A percentile compares a stretch with the other conserved stretches of the same genome.
Conservation (phyloP, 2,329 filamentous ascomycete species). For the Monilinia polystroma region DNA sequence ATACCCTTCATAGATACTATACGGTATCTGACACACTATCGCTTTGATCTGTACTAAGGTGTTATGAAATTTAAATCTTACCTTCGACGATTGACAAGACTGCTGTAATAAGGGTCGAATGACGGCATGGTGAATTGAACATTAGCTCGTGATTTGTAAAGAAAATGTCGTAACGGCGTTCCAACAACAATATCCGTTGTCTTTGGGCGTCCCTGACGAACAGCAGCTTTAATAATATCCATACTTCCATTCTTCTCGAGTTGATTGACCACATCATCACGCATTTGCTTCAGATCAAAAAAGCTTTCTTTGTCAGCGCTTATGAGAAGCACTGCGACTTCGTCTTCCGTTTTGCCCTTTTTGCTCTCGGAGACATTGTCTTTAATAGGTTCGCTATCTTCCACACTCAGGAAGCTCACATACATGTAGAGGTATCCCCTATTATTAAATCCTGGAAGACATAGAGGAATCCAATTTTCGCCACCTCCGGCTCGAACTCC, state of each 20-base stretch:
- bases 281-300: conserved; percentile 78
- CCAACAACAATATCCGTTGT: conserved; percentile 76
- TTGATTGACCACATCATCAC: conserved; percentile 62
- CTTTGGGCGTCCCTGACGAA: conserved; percentile 67
- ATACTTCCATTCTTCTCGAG: conserved; percentile 75
- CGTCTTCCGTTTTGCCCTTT: conserved; percentile 66
- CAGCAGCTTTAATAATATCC: conserved; percentile 69
- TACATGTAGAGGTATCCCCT: conserved; percentile 98
- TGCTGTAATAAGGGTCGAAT: conserved; percentile 66
- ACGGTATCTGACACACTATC: neutral
- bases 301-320: conserved; percentile 92
- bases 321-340: conserved; percentile 90
- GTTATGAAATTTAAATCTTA: conserved; percentile 39
- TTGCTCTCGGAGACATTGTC: conserved; percentile 45
- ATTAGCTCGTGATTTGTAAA: conserved; percentile 92
- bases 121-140: conserved; percentile 95
- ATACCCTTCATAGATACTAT: neutral
- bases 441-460: conserved; percentile 95
- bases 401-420: conserved; percentile 85
- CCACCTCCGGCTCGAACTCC: conserved; percentile 89
- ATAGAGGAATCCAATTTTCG: conserved; percentile 96
- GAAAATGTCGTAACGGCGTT: conserved; percentile 80
- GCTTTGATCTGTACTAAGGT: conserved; percentile 14
- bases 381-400: conserved; percentile 58
- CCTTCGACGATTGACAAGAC: conserved; percentile 60